Base-by-base conservation (phyloP, 257 asterid species). In the Solanum tacnaense region DNA sequence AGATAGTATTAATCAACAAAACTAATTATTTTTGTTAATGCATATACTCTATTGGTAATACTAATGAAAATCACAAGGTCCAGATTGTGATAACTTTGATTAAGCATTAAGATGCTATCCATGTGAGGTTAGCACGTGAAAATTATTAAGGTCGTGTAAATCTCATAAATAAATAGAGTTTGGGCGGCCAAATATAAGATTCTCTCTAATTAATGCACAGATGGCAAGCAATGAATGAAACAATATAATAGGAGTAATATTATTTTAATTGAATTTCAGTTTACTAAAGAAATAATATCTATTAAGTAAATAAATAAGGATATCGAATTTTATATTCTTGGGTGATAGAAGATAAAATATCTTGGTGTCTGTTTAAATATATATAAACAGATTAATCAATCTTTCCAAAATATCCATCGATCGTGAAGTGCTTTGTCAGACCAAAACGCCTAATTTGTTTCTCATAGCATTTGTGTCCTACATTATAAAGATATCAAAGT, bases 111-210 rank as follows among this genome's bases (percentile, higher is more conserved):
- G 83, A 75, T 75, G 83, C 52, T 75, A 75, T 75, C 56, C 83
- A 36, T 75, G 83, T 75, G 73, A 46, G 21, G 29, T 62, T 13
- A 23, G 84, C 87, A 89, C 41, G 84, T 87, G 88, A 87, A 83
- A 87, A 58, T 86, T 36, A 86, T 71, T 46, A 81, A 81, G 81
- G 58, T 68, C 38, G 74, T 78, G 15, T 38, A 52, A 25, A 82
- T 21, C 27, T 60, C 11, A 82, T 35, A 58, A 29, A 13, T 60
- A 46, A 38, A 9, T 44, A 6, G 15, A 15, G 68, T 27, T 23
- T 31, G 84, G 82, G 34, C 39, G 67, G 58, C 83, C 87, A 72
- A 65, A 20, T 7, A 5, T 74, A 83, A 87, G 73, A 83, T 58
- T 78, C 82, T 67, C n/a, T 8, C 13, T 7, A 21, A 75, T 75